phyloP scores from a whole-genome alignment of 768 basidiomycete genomes.

The Boletellus sp. region DNA sequence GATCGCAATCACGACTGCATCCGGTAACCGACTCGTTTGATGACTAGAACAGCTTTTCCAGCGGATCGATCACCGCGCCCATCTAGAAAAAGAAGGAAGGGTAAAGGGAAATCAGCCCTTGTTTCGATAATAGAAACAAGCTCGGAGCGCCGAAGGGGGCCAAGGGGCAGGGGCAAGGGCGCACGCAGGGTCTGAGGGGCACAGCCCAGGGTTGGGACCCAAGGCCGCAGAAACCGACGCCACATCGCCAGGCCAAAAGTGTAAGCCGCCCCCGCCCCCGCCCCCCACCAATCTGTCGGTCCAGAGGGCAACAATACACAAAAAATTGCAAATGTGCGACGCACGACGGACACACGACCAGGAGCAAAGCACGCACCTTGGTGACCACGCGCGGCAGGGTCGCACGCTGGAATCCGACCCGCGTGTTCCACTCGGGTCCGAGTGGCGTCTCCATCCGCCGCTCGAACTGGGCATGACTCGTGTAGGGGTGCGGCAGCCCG shows the following conservation, averaged over 20 bases:
- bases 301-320: no score
- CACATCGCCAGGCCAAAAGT: neutral
- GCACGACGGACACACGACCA: neutral
- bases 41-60: conserved; percentile 48
- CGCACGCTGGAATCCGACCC: conserved; percentile 76
- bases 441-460: conserved; percentile 75
- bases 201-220: no score
- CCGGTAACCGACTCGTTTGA: neutral
- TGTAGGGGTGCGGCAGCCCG: conserved; percentile 94
- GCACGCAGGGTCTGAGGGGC: no score
- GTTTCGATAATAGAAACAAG: no score
- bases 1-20: neutral
- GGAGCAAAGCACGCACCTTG: conserved; percentile 50
- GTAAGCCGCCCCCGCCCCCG: neutral
- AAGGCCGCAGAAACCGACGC: no score
- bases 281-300: no score
- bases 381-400: conserved; percentile 84
- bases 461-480: conserved; percentile 90
- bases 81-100: conserved; percentile 39
- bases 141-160: no score
- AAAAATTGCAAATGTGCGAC: no score
- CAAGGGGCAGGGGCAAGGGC: no score
- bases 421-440: conserved; percentile 92
- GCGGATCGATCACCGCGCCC: conserved; percentile 66
- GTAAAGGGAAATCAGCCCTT: neutral